A percentile compares a stretch with the other conserved stretches of the same genome.
phyloP scores from a whole-genome alignment of 352 stramenopile genomes.

The Stephanocyclus meneghinianus region DNA sequence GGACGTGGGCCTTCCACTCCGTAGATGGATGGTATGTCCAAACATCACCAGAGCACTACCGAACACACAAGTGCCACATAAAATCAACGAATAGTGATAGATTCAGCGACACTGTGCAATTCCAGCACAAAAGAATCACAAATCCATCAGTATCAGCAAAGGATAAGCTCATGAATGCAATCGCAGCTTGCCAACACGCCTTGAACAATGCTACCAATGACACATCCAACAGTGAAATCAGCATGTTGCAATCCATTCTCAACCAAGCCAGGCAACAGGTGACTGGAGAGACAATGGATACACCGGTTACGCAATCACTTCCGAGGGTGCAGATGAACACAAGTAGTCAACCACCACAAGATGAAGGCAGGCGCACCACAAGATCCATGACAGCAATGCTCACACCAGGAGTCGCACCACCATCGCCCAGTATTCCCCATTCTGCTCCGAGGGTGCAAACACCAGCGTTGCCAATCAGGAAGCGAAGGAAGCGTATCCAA shows the following conservation, averaged over 20 bases:
- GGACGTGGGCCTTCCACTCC: too few species aligned
- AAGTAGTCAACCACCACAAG: neutral
- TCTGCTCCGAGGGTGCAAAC: too few species aligned
- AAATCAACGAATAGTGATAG: constrained; percentile 21
- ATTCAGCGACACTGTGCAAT: constrained; percentile 2
- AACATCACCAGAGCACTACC: constrained; percentile 40
- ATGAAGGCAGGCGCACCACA: neutral
- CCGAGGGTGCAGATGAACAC: neutral
- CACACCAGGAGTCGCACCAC: neutral
- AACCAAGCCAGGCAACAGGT: neutral
- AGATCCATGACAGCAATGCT: neutral
- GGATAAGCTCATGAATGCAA: constrained; percentile 14
- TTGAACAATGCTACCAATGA: neutral
- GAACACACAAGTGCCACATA: constrained; percentile 41
- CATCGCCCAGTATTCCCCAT: too few species aligned
- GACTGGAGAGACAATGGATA: neutral
- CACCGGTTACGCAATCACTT: neutral
- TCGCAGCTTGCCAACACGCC: neutral
- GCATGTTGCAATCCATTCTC: neutral
- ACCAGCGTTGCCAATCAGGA: too few species aligned
- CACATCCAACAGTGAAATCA: neutral
- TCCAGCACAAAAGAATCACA: constrained; percentile 23
- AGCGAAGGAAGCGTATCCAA: neutral
- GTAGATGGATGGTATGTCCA: too few species aligned
- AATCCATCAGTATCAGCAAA: constrained; percentile 10